A percentile compares a stretch with the other conserved stretches of the same genome.
Conservation (phyloP, 2,329 filamentous ascomycete species). For the Aspergillus ruber region DNA sequence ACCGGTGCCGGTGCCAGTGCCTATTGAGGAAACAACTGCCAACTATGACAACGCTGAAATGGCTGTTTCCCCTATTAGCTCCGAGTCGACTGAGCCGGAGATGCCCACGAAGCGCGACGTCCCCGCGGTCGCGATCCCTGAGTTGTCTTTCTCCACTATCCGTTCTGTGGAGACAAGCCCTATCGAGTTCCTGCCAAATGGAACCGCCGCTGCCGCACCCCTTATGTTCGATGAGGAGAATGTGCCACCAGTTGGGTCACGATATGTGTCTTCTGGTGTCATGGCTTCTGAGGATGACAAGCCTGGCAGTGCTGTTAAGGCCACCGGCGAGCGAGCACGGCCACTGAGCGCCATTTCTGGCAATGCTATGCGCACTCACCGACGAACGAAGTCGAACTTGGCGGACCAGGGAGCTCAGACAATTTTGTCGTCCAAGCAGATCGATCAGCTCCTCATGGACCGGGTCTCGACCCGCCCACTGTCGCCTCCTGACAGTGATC, state of each 20-base stretch:
- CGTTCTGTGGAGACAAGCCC: constrained; percentile 43
- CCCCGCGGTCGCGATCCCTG: constrained; percentile 22
- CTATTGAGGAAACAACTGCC: constrained; percentile 5
- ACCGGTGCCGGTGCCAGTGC: constrained; percentile 6
- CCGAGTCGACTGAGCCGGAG: constrained; percentile 28
- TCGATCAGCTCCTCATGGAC: constrained; percentile 66
- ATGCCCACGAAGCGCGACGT: constrained; percentile 15
- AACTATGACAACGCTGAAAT: constrained; percentile 14
- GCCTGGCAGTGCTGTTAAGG: constrained; percentile 46
- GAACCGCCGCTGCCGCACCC: constrained; percentile 10
- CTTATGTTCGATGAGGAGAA: constrained; percentile 18
- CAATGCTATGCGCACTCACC: constrained; percentile 40
- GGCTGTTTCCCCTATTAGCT: constrained; percentile 26
- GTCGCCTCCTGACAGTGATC: constrained; percentile 29
- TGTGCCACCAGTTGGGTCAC: constrained; percentile 4
- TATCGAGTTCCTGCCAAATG: constrained; percentile 29
- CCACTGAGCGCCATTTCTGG: constrained; percentile 59
- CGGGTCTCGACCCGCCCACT: constrained; percentile 36
- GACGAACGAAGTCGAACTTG: constrained; percentile 37
- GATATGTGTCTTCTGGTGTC: constrained; percentile 31
- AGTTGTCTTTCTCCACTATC: constrained; percentile 37
- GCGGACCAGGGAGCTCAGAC: constrained; percentile 76
- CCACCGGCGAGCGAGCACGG: constrained; percentile 32
- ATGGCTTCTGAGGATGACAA: constrained; percentile 61
- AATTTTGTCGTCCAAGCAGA: constrained; percentile 69